Evolutionary conservation across 75 land plant species (phyloP).

Genomic region (Adiantum capillusveneris): DNA sequence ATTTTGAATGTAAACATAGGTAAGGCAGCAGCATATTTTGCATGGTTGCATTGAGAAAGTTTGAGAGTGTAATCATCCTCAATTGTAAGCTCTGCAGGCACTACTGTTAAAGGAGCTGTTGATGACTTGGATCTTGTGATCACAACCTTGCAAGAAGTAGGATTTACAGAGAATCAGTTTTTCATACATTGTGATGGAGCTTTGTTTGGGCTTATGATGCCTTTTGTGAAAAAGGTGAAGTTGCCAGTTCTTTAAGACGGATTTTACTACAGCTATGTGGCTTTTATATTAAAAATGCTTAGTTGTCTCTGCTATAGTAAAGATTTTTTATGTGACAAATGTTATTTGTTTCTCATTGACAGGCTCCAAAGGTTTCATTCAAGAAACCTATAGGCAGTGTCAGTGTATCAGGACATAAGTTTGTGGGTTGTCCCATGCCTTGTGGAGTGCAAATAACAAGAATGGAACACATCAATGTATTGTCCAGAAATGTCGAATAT

Average conservation of each 20-base stretch:
- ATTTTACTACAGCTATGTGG: no score
- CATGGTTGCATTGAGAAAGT: no score
- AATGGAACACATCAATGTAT: conserved; percentile 75
- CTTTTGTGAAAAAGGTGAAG: conserved; percentile 87
- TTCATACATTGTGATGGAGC: conserved; percentile 99
- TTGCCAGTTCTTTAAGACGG: no score
- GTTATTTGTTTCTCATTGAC: conserved; percentile 5
- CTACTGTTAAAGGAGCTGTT: conserved; percentile 98
- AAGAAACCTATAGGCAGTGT: conserved; percentile 98
- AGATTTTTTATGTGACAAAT: no score
- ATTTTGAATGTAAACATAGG: conserved; percentile 95
- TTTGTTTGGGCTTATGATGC: conserved; percentile 98
- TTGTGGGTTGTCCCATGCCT: conserved; percentile 99
- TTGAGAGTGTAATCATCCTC: no score
- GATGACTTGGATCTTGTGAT: conserved; percentile 96
- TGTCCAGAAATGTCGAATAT: conserved; percentile 90
- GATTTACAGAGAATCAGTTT: conserved; percentile 75
- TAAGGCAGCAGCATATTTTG: no score
- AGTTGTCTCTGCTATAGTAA: no score
- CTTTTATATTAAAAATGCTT: no score
- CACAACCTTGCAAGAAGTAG: conserved; percentile 70
- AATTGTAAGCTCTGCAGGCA: conserved; percentile 57
- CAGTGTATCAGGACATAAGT: conserved; percentile 99
- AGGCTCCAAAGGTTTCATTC: conserved; percentile 96
- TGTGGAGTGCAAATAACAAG: conserved; percentile 95